Conservation (phyloP, 202 grass and related monocot genomes). For the Dendrocalamus latiflorus region DNA sequence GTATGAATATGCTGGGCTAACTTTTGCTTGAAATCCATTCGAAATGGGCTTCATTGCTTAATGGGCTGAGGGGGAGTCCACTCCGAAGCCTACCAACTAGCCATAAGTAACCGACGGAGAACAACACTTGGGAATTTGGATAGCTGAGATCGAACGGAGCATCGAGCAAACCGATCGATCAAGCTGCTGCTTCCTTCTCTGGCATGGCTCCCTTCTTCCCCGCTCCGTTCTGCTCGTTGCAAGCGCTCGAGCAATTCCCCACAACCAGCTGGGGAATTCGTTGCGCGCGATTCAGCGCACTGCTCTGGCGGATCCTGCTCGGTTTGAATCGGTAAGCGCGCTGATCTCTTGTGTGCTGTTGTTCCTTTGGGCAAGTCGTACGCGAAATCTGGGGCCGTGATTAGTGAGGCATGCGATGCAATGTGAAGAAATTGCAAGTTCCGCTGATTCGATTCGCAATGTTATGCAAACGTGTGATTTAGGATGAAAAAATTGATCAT, state of each 20-base stretch:
- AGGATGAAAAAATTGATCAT: too few species aligned
- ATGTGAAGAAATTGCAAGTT: neutral
- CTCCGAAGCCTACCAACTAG: neutral
- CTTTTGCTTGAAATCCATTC: neutral
- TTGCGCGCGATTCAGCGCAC: neutral
- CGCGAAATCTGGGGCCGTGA: neutral
- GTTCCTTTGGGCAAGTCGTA: neutral
- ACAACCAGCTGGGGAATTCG: neutral
- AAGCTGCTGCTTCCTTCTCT: neutral
- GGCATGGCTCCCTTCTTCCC: neutral
- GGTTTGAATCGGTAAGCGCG: neutral
- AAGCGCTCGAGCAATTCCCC: neutral
- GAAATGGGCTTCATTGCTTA: neutral
- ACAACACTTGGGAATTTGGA: neutral
- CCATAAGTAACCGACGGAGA: too few species aligned
- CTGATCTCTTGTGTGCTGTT: neutral
- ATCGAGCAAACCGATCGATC: neutral
- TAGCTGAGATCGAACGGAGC: neutral
- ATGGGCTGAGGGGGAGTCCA: neutral
- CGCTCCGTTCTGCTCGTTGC: neutral
- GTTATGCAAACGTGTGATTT: neutral
- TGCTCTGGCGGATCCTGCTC: neutral
- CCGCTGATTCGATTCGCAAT: neutral
- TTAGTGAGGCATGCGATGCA: neutral
- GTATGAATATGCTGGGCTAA: neutral